Conservation (phyloP, 495 filamentous ascomycete genomes). For the Penicillium lagena region DNA sequence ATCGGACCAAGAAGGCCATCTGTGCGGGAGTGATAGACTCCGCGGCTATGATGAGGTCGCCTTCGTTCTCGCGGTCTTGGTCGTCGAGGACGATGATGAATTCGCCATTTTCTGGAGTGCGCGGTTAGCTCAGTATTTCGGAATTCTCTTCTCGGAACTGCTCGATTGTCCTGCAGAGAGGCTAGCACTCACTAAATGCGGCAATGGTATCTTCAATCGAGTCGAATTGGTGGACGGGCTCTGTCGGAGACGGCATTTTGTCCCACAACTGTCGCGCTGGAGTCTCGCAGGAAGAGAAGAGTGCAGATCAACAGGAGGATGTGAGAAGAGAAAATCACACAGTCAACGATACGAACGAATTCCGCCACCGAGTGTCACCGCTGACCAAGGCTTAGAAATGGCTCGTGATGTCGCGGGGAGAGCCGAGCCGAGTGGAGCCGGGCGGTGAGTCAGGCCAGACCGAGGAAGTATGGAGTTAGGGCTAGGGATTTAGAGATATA, state of each 20-base stretch:
- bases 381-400: no score
- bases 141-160: no score
- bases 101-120: slow-evolving; percentile 65
- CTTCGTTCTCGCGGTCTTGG: slow-evolving; percentile 90
- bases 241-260: slow-evolving; percentile 33
- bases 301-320: not conserved
- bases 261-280: slow-evolving; percentile 18
- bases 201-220: slow-evolving; percentile 77
- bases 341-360: not conserved
- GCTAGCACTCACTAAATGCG: slow-evolving; percentile 67
- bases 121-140: slow-evolving; percentile 3
- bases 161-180: not conserved
- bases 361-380: no score
- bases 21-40: slow-evolving; percentile 78
- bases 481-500: not conserved
- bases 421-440: slow-evolving; percentile 15
- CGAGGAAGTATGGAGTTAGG: slow-evolving; percentile 5
- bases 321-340: not conserved
- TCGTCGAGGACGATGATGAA: slow-evolving; percentile 95
- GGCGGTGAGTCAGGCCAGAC: slow-evolving; percentile 5
- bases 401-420: slow-evolving; percentile 13
- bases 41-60: slow-evolving; percentile 93
- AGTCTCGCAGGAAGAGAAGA: not conserved
- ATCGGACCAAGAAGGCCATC: slow-evolving; percentile 91
- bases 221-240: slow-evolving; percentile 54